phyloP scores from a whole-genome alignment of 805 yeast genomes.

The Metschnikowia vanudenii region DNA sequence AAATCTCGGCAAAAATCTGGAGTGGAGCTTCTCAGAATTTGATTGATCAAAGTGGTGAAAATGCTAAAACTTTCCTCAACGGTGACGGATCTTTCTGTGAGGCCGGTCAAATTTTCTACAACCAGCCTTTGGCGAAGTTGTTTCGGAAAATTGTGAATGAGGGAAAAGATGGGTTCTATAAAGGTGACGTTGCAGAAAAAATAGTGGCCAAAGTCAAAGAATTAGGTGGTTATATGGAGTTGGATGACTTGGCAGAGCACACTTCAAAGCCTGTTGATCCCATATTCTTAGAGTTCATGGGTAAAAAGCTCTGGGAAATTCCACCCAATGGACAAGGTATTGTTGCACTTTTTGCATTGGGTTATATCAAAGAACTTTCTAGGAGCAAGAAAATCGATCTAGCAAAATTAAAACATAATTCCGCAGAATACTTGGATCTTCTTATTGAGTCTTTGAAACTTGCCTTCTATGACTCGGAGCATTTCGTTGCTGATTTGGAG shows the following conservation, averaged over 20 bases:
- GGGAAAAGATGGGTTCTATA: conserved; percentile 68
- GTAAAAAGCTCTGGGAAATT: conserved; percentile 65
- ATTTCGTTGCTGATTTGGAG: conserved; percentile 63
- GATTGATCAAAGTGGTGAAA: conserved; percentile 32
- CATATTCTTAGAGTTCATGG: conserved; percentile 51
- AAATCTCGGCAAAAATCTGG: conserved; percentile 57
- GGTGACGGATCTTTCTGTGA: conserved; percentile 21
- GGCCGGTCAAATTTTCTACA: conserved; percentile 42
- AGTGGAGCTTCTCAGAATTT: conserved; percentile 38
- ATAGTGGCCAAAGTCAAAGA: conserved; percentile 53
- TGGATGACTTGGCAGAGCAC: conserved; percentile 58
- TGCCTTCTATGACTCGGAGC: conserved; percentile 74
- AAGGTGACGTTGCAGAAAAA: conserved; percentile 66
- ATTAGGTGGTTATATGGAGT: conserved; percentile 55
- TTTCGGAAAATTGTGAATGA: conserved; percentile 49
- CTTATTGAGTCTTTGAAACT: conserved; percentile 70
- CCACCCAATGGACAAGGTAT: conserved; percentile 86
- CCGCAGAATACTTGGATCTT: conserved; percentile 66
- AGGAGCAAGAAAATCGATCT: conserved; percentile 42
- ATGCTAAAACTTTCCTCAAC: conserved; percentile 19
- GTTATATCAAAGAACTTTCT: conserved; percentile 58
- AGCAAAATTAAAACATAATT: conserved; percentile 53
- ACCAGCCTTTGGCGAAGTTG: conserved; percentile 52
- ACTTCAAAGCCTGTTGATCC: conserved; percentile 66
- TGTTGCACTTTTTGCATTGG: conserved; percentile 70